Evolutionary conservation across 129 eudicot genomes (phyloP).

Genomic region (Centrapalus pauciflorus): DNA sequence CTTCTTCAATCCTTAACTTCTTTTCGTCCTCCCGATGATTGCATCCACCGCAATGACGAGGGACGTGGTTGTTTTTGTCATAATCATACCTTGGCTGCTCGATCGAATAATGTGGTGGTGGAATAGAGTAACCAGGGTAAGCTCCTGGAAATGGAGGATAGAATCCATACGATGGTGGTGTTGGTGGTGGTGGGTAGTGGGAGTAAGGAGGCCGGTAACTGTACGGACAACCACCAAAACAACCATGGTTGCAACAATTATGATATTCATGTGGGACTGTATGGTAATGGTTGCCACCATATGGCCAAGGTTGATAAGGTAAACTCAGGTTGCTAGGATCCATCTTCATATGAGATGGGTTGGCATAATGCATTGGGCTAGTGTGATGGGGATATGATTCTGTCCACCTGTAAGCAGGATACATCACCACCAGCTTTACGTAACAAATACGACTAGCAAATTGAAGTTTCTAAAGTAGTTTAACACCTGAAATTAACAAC

Average conservation of each 20-base stretch:
- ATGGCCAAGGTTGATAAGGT: constrained; percentile 37
- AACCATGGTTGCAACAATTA: constrained; percentile 41
- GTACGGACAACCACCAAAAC: constrained; percentile 24
- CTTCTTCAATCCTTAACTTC: constrained; percentile 29
- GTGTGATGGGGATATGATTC: constrained; percentile 33
- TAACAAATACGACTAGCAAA: not conserved
- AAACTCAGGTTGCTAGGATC: constrained; percentile 23
- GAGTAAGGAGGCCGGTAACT: constrained; percentile 41
- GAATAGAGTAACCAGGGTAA: constrained; percentile 33
- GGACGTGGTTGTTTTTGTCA: constrained; percentile 29
- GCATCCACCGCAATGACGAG: constrained; percentile 60
- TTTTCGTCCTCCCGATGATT: constrained; percentile 36
- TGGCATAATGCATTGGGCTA: constrained; percentile 21
- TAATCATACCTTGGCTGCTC: constrained; percentile 45
- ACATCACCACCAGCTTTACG: constrained; percentile 19
- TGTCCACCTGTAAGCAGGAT: constrained; percentile 24
- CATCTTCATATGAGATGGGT: constrained; percentile 33
- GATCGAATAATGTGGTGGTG: constrained; percentile 41
- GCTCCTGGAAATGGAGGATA: constrained; percentile 35
- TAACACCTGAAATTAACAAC: constrained; percentile 13
- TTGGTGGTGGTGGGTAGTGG: constrained; percentile 30
- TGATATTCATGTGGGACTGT: constrained; percentile 35
- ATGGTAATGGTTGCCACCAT: constrained; percentile 32
- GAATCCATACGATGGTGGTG: constrained; percentile 22
- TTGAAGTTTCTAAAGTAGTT: not conserved